phyloP scores from a whole-genome alignment of 2,329 filamentous ascomycete species.

The Didymella sp. region DNA sequence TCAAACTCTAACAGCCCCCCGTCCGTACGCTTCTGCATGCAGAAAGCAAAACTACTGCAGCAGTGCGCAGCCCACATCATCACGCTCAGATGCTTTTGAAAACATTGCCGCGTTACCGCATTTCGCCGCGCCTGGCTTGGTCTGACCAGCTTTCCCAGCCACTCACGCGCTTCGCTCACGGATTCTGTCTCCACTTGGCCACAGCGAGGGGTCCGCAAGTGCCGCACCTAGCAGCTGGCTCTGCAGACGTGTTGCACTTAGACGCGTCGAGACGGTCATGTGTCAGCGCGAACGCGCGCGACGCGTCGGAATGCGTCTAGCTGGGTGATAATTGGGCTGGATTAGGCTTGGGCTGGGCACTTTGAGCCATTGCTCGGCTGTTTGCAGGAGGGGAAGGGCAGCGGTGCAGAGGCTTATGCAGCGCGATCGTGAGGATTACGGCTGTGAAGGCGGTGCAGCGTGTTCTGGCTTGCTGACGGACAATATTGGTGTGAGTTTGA shows the following conservation, averaged over 20 bases:
- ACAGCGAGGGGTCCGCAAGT: no score
- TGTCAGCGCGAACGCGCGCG: slow-evolving; percentile 33
- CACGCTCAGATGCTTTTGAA: slow-evolving; percentile 20
- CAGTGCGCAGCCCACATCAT: slow-evolving; percentile 24
- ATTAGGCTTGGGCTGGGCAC: neutral
- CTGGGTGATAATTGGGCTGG: slow-evolving; percentile 9
- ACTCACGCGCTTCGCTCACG: slow-evolving; percentile 13
- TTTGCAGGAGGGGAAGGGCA: slow-evolving; percentile 14
- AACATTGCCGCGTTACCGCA: slow-evolving; percentile 20
- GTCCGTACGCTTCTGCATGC: slow-evolving; percentile 12
- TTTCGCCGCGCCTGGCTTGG: slow-evolving; percentile 21
- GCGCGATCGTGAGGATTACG: slow-evolving; percentile 12
- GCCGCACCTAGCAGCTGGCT: slow-evolving; percentile 14
- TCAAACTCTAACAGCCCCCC: slow-evolving; percentile 9
- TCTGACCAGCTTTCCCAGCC: slow-evolving; percentile 5
- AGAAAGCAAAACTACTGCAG: slow-evolving; percentile 22
- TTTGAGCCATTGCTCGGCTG: slow-evolving; percentile 4
- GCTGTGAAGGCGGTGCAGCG: slow-evolving; percentile 4
- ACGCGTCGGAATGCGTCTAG: slow-evolving; percentile 21
- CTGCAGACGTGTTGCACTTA: slow-evolving; percentile 13
- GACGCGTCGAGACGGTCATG: slow-evolving; percentile 29
- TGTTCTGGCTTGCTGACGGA: no score
- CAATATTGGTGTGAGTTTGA: neutral
- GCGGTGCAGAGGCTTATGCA: slow-evolving; percentile 9
- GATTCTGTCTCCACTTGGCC: slow-evolving; percentile 9